Conservation (phyloP, 176 grass and related monocot genomes). For the Eragrostis nindensis region DNA sequence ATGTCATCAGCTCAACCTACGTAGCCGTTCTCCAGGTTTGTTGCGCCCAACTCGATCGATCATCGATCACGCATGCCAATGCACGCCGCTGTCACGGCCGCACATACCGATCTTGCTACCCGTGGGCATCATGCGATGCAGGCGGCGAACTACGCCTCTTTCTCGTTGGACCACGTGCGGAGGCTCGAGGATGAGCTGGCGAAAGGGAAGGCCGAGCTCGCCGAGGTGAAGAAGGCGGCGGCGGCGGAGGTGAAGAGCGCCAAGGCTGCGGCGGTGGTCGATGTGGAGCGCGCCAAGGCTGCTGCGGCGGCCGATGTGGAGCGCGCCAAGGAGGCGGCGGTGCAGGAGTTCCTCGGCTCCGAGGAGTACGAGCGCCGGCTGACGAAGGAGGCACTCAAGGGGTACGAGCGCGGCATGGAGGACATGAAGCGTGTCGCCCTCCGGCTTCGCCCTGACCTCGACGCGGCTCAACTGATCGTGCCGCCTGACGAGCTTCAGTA, state of each 20-base stretch:
- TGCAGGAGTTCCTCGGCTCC: constrained; percentile 4
- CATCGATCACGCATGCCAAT: no score
- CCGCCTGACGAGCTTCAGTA: not conserved
- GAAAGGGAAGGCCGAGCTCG: not conserved
- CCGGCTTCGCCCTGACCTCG: constrained; percentile 8
- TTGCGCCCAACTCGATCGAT: no score
- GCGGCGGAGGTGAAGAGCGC: not conserved
- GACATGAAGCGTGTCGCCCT: constrained; percentile 43
- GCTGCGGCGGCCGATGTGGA: no score
- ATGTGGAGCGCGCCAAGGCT: no score
- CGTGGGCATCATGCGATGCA: not conserved
- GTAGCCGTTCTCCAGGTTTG: constrained; percentile 1
- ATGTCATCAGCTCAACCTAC: constrained; percentile 18
- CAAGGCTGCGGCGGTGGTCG: not conserved
- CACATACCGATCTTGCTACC: no score
- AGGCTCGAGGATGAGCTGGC: not conserved
- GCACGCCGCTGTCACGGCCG: no score
- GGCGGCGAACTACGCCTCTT: constrained; percentile 25
- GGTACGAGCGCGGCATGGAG: constrained; percentile 38
- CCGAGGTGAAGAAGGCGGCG: not conserved
- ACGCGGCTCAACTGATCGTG: constrained; percentile 14
- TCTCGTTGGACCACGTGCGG: constrained; percentile 22
- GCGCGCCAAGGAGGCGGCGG: not conserved
- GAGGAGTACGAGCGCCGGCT: constrained; percentile 7
- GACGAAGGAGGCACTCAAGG: not conserved